These are phyloP conservation scores for Ascodesmis nigricans DNA, from an alignment of 495 filamentous ascomycete species.

Conservation along the genomic window DNA sequence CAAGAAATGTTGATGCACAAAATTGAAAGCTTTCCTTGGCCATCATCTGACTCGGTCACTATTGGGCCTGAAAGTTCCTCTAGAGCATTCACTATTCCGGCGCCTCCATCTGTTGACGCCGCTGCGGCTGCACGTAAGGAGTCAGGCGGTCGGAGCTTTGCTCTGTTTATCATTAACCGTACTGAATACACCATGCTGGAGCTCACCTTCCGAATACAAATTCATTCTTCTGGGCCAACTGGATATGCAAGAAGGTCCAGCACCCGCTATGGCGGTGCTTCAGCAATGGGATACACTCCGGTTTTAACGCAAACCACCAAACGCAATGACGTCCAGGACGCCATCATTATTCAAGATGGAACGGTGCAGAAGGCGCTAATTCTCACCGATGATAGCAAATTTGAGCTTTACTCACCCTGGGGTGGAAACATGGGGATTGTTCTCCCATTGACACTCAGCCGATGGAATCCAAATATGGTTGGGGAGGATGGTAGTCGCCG, in stretches of 20 bases:
- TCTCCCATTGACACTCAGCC: slow-evolving; percentile 25
- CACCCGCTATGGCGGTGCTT: slow-evolving; percentile 11
- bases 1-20: slow-evolving; percentile 54
- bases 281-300: slow-evolving; percentile 18
- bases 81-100: slow-evolving; percentile 39
- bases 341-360: slow-evolving; percentile 50
- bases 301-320: slow-evolving; percentile 16
- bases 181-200: slow-evolving; percentile 45
- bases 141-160: slow-evolving; percentile 26
- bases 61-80: slow-evolving; percentile 19
- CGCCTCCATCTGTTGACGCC: slow-evolving; percentile 32
- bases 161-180: slow-evolving; percentile 46
- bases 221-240: slow-evolving; percentile 16
- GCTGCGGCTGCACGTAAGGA: slow-evolving; percentile 23
- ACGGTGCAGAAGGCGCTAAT: slow-evolving; percentile 44
- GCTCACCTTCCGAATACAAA: slow-evolving; percentile 34
- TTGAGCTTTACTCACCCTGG: slow-evolving; percentile 62
- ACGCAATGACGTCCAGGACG: slow-evolving; percentile 46
- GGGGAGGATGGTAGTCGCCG: slow-evolving; percentile 21
- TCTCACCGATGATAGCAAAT: slow-evolving; percentile 39
- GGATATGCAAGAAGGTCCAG: slow-evolving; percentile 16
- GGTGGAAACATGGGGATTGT: slow-evolving; percentile 35
- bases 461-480: slow-evolving; percentile 22
- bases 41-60: slow-evolving; percentile 24
- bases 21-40: slow-evolving; percentile 45